phyloP scores from a whole-genome alignment of 345 rosid species.

The Arabidopsis suecica region DNA sequence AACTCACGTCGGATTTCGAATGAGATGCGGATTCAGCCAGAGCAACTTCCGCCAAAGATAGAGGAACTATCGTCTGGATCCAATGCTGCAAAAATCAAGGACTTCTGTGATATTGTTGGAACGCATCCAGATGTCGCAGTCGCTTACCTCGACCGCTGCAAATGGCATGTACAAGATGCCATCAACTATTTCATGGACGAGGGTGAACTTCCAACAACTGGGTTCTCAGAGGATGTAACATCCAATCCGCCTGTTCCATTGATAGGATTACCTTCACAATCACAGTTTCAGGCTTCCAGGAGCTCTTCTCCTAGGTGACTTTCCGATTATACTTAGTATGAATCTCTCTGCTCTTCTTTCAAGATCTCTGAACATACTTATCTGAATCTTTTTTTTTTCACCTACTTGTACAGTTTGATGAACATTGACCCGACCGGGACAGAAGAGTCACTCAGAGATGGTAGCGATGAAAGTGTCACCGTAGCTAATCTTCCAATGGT shows the following conservation, averaged over 20 bases:
- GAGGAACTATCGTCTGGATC: neutral
- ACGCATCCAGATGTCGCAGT: neutral
- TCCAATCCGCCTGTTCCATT: neutral
- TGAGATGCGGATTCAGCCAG: neutral
- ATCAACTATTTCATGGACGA: too few relatives aligned
- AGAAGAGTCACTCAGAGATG: neutral
- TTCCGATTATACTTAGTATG: neutral
- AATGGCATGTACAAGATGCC: neutral
- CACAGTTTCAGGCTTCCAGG: neutral
- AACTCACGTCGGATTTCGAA: neutral
- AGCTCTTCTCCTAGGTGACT: slow-evolving; percentile 4
- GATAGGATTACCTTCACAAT: neutral
- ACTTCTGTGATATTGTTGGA: neutral
- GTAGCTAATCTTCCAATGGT: slow-evolving; percentile 20
- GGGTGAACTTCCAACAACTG: too few relatives aligned
- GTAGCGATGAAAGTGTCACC: neutral
- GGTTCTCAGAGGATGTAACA: neutral
- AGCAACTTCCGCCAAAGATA: neutral
- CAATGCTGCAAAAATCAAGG: neutral
- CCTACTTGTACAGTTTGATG: slow-evolving; percentile 16
- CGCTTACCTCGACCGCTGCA: neutral
- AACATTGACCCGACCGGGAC: neutral
- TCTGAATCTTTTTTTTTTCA: neutral
- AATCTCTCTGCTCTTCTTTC: slow-evolving; percentile 10
- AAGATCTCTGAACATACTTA: neutral